Evolutionary conservation across 2,329 filamentous ascomycete species (phyloP).

Genomic region (Neobulgaria alba): DNA sequence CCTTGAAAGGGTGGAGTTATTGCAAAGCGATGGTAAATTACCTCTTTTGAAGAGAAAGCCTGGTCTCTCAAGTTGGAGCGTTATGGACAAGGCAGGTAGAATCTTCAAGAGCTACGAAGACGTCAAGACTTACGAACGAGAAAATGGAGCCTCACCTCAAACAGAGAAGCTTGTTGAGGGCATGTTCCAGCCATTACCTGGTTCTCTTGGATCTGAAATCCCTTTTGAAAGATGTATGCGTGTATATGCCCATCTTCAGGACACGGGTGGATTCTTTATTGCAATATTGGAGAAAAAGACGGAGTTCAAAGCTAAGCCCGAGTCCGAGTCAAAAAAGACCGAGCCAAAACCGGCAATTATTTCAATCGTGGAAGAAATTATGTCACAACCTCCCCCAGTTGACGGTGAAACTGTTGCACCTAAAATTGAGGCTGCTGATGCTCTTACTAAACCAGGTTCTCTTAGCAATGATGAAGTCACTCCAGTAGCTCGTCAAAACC

Average conservation of each 20-base stretch:
- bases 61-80: slow-evolving; percentile 75
- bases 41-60: slow-evolving; percentile 66
- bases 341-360: slow-evolving; percentile 32
- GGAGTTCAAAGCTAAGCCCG: slow-evolving; percentile 72
- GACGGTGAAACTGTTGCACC: slow-evolving; percentile 23
- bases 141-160: slow-evolving; percentile 44
- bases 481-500: slow-evolving; percentile 27
- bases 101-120: slow-evolving; percentile 43
- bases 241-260: slow-evolving; percentile 89
- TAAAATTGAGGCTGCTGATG: slow-evolving; percentile 27
- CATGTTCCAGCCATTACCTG: slow-evolving; percentile 68
- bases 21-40: slow-evolving; percentile 75
- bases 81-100: slow-evolving; percentile 78
- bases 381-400: slow-evolving; percentile 27
- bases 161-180: slow-evolving; percentile 64
- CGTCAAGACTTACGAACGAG: slow-evolving; percentile 58
- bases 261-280: slow-evolving; percentile 97
- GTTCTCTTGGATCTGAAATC: slow-evolving; percentile 48
- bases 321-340: slow-evolving; percentile 47
- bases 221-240: slow-evolving; percentile 87
- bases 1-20: slow-evolving; percentile 66
- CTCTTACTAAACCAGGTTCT: slow-evolving; percentile 14
- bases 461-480: slow-evolving; percentile 26
- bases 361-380: slow-evolving; percentile 35
- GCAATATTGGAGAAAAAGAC: slow-evolving; percentile 85